Evolutionary conservation across 169 alveolate genomes (phyloP), one percentile per base, ranked within the genome.

Genomic region (Theileria sp.): DNA sequence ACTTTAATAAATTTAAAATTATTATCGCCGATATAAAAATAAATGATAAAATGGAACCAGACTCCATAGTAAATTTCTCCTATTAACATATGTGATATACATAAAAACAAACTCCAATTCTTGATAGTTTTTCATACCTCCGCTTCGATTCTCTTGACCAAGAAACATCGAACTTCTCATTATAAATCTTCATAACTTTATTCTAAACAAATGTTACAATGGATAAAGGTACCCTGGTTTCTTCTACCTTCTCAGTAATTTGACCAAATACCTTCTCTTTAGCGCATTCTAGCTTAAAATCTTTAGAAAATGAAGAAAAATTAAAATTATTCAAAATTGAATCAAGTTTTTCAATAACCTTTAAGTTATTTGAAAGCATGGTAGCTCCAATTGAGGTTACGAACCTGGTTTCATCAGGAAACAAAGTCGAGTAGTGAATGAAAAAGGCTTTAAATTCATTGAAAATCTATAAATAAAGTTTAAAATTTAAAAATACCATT

Each of bases 361-460:
- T 56, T 23, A 66, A 0, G 82, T 83, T 83, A 76, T 77, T 83
- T 25, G 54, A 44, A 65, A 83, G 23, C 13, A 83, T 13, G 49
- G 58, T 62, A 8, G 58, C 7, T 23, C 79, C 86, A 6, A 69
- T 19, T n/a, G 56, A 50, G 66, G 38, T 19, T 30, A 54, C 23
- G 19, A 28, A 3, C 6, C 74, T 78, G 8, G 25, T 30, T 0
- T 83, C 83, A 51, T 32, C 61, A n/a, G 44, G 69, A 36, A 70
- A 23, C 58, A 83, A 30, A 69, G n/a, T 61, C 23, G 86, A 69
- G 71, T 77, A 74, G 77, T 83, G 70, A 26, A 83, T 10, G 81
- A 83, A 83, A 28, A 76, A 32, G 0, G 78, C 28, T 32, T 80
- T 79, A 75, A 75, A 77, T 32, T 73, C 74, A 8, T 80, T 72